Evolutionary conservation across 176 grass and related monocot species (phyloP).

Genomic region (Lolium multiflorum): DNA sequence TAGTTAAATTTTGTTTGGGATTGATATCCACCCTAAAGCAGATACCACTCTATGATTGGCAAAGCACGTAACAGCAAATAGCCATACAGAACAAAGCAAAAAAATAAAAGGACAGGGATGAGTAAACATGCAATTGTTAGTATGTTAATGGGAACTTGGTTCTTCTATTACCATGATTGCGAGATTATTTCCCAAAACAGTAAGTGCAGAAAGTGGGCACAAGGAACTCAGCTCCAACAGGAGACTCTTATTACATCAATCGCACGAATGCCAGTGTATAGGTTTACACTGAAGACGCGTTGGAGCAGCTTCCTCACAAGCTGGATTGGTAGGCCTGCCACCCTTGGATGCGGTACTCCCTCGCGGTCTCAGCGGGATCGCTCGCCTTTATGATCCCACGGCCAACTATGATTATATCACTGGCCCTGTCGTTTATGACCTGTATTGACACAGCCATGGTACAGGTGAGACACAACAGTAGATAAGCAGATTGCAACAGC

Average conservation of each 20-base stretch:
- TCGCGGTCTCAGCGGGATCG: slow-evolving; percentile 57
- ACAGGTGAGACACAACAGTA: not conserved
- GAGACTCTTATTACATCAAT: slow-evolving; percentile 37
- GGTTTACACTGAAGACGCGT: not conserved
- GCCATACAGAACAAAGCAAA: not conserved
- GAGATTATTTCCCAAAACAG: slow-evolving; percentile 14
- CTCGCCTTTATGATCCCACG: slow-evolving; percentile 85
- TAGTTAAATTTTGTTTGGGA: no score
- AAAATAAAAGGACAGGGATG: not conserved
- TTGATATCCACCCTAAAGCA: no score
- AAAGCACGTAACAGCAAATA: no score
- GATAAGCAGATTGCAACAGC: not conserved
- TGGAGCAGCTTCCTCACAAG: slow-evolving; percentile 47
- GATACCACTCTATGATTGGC: no score
- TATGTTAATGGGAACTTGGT: not conserved
- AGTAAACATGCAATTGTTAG: not conserved
- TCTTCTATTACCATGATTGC: not conserved
- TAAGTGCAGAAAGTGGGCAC: not conserved
- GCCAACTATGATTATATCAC: slow-evolving; percentile 89
- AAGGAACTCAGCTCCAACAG: not conserved
- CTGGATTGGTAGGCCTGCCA: slow-evolving; percentile 81
- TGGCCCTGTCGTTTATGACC: slow-evolving; percentile 86
- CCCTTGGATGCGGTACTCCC: slow-evolving; percentile 77
- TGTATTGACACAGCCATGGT: slow-evolving; percentile 20
- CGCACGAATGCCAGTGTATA: not conserved